These are phyloP conservation scores for Castanopsis chinensis DNA, from an alignment of 306 rosid genomes.

Conservation along the genomic window DNA sequence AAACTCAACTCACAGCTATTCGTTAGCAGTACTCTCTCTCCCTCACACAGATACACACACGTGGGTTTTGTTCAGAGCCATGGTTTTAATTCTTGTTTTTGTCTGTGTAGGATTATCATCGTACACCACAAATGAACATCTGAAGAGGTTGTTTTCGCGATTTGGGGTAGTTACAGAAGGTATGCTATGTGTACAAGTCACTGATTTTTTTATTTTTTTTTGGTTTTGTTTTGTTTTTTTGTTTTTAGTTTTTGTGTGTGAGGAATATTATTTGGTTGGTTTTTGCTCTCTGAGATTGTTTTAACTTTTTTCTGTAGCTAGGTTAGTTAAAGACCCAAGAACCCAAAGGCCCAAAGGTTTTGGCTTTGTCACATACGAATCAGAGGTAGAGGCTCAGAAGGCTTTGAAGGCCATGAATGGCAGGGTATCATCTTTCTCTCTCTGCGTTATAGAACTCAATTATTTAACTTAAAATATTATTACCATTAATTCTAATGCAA, in stretches of 20 bases:
- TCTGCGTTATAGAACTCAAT: neutral
- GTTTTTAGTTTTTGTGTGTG: neutral
- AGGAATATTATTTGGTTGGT: neutral
- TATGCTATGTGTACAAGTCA: neutral
- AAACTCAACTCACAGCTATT: constrained; percentile 47
- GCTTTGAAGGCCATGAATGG: constrained; percentile 76
- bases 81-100: constrained; percentile 7
- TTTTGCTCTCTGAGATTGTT: neutral
- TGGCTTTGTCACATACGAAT: constrained; percentile 65
- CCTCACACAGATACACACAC: neutral
- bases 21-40: constrained; percentile 43
- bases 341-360: constrained; percentile 84
- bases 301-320: constrained; percentile 30
- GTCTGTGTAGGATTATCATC: constrained; percentile 58
- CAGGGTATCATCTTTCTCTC: constrained; percentile 47
- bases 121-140: constrained; percentile 43
- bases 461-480: neutral
- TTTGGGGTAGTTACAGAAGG: constrained; percentile 63
- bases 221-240: too few relatives aligned
- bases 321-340: constrained; percentile 40
- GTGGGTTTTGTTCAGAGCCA: neutral
- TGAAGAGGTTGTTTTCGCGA: constrained; percentile 54
- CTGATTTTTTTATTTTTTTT: neutral
- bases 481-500: neutral
- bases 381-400: constrained; percentile 58